These are phyloP conservation scores for Tylopilus subfusipes DNA, from an alignment of 768 basidiomycete species.

Conservation along the genomic window DNA sequence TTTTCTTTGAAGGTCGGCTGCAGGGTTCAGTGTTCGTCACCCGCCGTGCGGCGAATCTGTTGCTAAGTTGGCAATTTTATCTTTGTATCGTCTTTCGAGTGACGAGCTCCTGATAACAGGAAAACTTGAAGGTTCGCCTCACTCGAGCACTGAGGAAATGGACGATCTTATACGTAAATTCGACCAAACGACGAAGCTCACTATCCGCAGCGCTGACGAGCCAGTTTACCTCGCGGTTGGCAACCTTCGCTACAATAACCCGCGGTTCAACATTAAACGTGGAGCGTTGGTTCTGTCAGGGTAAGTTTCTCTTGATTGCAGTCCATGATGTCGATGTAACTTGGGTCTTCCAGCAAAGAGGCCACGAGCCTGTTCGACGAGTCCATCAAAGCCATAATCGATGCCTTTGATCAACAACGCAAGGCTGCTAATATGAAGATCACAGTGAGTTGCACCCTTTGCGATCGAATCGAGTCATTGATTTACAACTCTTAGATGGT, in stretches of 20 bases:
- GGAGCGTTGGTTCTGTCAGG: constrained; percentile 7
- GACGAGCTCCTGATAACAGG: background rate
- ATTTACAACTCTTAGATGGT: background rate
- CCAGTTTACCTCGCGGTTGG: background rate
- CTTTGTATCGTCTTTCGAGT: background rate
- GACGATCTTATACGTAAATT: constrained; percentile 2
- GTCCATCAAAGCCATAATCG: constrained; percentile 10
- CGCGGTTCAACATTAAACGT: constrained; percentile 1
- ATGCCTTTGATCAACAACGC: constrained; percentile 11
- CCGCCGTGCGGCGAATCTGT: constrained; percentile 33
- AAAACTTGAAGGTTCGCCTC: constrained; percentile 3
- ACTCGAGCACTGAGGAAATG: constrained; percentile 3
- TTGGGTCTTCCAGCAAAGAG: constrained; percentile 1
- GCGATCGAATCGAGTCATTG: background rate
- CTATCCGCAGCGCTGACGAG: background rate
- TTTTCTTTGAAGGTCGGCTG: constrained; percentile 35
- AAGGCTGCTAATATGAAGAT: background rate
- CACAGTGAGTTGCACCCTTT: background rate
- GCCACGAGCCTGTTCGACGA: constrained; percentile 5
- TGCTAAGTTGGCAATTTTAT: constrained; percentile 28
- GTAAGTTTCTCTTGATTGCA: background rate
- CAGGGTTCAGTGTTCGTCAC: constrained; percentile 49
- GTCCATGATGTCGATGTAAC: background rate
- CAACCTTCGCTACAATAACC: background rate
- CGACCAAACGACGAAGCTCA: constrained; percentile 9